phyloP scores from a whole-genome alignment of 768 basidiomycete genomes.

The Mycena epipterygia region DNA sequence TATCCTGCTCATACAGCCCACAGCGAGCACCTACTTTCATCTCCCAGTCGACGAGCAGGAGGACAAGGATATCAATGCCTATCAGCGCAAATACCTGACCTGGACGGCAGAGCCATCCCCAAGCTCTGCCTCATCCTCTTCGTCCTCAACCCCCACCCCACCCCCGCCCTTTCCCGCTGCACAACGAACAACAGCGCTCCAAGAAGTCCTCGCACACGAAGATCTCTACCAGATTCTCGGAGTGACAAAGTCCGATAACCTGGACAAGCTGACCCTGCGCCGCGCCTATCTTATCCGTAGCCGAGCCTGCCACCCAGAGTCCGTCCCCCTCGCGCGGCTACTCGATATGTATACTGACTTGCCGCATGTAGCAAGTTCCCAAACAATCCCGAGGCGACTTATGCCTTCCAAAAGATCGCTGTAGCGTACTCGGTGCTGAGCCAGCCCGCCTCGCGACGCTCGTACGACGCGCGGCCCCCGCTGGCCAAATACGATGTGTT shows the following conservation, averaged over 20 bases:
- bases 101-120: slow-evolving; percentile 60
- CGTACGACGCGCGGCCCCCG: slow-evolving; percentile 74
- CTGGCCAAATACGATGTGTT: slow-evolving; percentile 67
- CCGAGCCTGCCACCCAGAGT: slow-evolving; percentile 90
- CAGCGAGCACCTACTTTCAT: slow-evolving; percentile 75
- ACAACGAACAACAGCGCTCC: slow-evolving; percentile 53
- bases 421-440: slow-evolving; percentile 87
- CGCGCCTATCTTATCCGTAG: slow-evolving; percentile 84
- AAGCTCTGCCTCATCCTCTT: slow-evolving; percentile 44
- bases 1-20: not conserved
- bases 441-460: slow-evolving; percentile 73
- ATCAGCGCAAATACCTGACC: slow-evolving; percentile 62
- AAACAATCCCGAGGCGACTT: slow-evolving; percentile 79
- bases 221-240: slow-evolving; percentile 85
- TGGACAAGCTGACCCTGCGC: slow-evolving; percentile 75
- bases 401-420: slow-evolving; percentile 89
- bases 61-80: slow-evolving; percentile 60
- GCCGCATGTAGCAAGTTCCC: slow-evolving; percentile 78
- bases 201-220: slow-evolving; percentile 69
- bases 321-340: slow-evolving; percentile 46
- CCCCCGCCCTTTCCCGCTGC: slow-evolving; percentile 23
- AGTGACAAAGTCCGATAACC: slow-evolving; percentile 58
- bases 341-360: not conserved
- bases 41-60: slow-evolving; percentile 73
- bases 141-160: slow-evolving; percentile 29